Conservation (phyloP, 2,329 filamentous ascomycete species). For the Aspergillus uvarum region DNA sequence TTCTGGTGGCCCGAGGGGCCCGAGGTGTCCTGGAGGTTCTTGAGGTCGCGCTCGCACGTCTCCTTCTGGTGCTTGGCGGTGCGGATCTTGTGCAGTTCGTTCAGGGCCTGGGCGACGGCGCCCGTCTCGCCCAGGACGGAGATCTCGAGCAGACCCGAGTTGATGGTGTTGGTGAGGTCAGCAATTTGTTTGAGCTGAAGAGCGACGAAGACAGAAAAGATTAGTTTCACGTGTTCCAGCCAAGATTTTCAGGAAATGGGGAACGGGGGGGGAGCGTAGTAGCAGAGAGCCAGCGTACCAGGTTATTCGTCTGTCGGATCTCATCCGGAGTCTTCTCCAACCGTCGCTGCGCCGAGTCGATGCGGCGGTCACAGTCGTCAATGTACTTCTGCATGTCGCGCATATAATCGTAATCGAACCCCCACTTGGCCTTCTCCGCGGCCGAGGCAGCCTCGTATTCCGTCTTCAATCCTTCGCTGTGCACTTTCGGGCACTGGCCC, state of each 20-base stretch:
- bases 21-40: slow-evolving; percentile 84
- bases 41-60: slow-evolving; percentile 83
- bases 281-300: slow-evolving; percentile 49
- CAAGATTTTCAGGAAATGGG: no score
- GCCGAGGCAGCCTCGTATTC: slow-evolving; percentile 78
- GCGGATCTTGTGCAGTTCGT: slow-evolving; percentile 83
- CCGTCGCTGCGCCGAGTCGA: slow-evolving; percentile 83
- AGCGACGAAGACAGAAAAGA: no score
- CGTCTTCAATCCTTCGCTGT: slow-evolving; percentile 81
- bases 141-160: slow-evolving; percentile 80
- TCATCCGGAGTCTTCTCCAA: slow-evolving; percentile 98
- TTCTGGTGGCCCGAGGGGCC: slow-evolving; percentile 96
- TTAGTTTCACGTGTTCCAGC: no score
- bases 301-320: slow-evolving; percentile 87
- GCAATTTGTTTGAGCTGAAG: slow-evolving; percentile 75
- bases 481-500: slow-evolving; percentile 81
- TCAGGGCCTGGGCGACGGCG: slow-evolving; percentile 76
- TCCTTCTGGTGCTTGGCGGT: slow-evolving; percentile 77
- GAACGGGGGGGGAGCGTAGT: background rate
- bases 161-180: slow-evolving; percentile 75
- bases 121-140: slow-evolving; percentile 79
- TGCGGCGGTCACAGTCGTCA: slow-evolving; percentile 91
- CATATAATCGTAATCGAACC: slow-evolving; percentile 96
- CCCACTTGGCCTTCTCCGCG: slow-evolving; percentile 72
- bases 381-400: slow-evolving; percentile 95